Evolutionary conservation across 2,329 filamentous ascomycete genomes (phyloP).

Genomic region (Mariannaea sp.): DNA sequence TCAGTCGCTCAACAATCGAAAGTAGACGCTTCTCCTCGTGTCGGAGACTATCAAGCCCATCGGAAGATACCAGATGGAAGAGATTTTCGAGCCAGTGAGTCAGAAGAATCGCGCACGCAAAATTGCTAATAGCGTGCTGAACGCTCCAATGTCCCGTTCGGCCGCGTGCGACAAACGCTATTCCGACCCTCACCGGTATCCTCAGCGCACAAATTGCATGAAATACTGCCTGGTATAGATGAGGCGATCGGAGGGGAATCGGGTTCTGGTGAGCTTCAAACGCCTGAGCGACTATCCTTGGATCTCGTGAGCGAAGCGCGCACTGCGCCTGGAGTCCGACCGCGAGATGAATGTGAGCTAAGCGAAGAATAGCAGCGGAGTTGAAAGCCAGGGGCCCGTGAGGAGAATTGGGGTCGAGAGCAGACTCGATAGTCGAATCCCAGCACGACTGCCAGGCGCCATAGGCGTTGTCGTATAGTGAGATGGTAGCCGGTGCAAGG

Average conservation of each 20-base stretch:
- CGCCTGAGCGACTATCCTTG: constrained; percentile 50
- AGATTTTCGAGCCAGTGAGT: constrained; percentile 47
- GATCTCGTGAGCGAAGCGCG: constrained; percentile 52
- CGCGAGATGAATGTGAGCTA: constrained; percentile 39
- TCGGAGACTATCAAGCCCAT: constrained; percentile 16
- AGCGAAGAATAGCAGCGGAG: constrained; percentile 39
- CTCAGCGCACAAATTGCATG: constrained; percentile 60
- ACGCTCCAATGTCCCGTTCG: constrained; percentile 61
- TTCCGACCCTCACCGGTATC: constrained; percentile 57
- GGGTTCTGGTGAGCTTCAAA: constrained; percentile 39
- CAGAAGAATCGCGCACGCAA: constrained; percentile 56
- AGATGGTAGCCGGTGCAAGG: constrained; percentile 7
- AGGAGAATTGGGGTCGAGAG: constrained; percentile 57
- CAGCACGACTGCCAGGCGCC: constrained; percentile 57
- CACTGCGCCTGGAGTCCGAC: constrained; percentile 38
- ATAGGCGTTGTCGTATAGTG: constrained; percentile 42
- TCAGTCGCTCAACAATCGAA: constrained; percentile 27
- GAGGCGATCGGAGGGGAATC: constrained; percentile 48
- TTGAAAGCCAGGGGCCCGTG: constrained; percentile 58
- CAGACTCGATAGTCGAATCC: constrained; percentile 57
- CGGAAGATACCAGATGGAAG: constrained; percentile 13
- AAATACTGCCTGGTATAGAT: constrained; percentile 54
- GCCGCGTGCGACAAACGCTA: constrained; percentile 56
- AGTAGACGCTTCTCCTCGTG: constrained; percentile 32
- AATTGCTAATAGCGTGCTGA: constrained; percentile 57